Conservation (phyloP, 2,329 filamentous ascomycete genomes). For the Akanthomyces muscarius region DNA sequence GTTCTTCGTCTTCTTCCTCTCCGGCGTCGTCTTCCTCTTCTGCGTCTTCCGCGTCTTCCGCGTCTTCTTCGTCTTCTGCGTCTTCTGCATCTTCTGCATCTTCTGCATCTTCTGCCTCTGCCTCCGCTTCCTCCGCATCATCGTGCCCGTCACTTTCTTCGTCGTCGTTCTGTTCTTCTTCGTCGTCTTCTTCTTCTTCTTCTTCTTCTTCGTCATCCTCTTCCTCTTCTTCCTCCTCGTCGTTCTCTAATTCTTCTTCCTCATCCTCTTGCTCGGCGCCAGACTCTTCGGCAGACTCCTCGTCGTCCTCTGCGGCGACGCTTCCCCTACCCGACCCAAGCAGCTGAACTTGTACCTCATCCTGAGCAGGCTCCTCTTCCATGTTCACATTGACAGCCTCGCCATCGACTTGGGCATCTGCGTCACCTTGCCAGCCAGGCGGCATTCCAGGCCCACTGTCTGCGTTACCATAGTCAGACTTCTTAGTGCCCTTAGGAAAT, state of each 20-base stretch:
- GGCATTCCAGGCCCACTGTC: slow-evolving; percentile 62
- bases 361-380: slow-evolving; percentile 28
- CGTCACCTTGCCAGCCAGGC: slow-evolving; percentile 47
- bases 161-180: neutral
- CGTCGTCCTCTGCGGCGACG: slow-evolving; percentile 22
- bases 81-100: neutral
- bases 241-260: neutral
- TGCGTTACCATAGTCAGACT: slow-evolving; percentile 63
- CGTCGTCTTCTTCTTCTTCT: neutral
- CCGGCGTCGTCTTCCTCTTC: neutral
- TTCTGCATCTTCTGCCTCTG: neutral
- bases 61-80: neutral
- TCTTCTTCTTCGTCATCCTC: neutral
- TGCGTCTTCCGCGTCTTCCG: neutral
- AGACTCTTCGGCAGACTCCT: neutral
- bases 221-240: slow-evolving; percentile 25
- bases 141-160: neutral
- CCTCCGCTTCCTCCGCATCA: neutral
- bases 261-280: slow-evolving; percentile 3
- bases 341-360: slow-evolving; percentile 31
- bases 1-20: neutral
- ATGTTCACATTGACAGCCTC: slow-evolving; percentile 18
- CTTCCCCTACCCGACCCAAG: slow-evolving; percentile 24
- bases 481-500: slow-evolving; percentile 66
- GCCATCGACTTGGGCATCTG: slow-evolving; percentile 16